A percentile compares a stretch with the other conserved stretches of the same genome.
These are phyloP conservation scores for Boletus sp. DNA, from an alignment of 768 basidiomycete species.

Conservation along the genomic window DNA sequence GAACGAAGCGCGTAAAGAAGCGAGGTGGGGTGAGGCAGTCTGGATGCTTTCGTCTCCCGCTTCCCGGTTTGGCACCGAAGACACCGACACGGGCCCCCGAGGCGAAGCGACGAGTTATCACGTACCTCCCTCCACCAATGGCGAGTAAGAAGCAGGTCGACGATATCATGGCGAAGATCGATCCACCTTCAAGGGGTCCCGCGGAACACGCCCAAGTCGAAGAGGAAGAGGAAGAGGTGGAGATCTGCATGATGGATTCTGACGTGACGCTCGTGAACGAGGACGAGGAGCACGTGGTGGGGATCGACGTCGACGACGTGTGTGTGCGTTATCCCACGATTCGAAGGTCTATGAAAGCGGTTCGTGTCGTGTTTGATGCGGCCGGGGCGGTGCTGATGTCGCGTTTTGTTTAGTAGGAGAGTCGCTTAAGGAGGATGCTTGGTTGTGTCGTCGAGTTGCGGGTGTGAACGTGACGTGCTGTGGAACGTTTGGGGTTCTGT, in stretches of 20 bases:
- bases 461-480: not conserved
- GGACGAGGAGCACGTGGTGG: conserved; percentile 10
- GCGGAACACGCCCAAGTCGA: not conserved
- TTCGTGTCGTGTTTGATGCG: conserved; percentile 5
- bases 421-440: conserved; percentile 7
- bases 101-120: conserved; percentile 24
- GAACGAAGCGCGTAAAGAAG: not conserved
- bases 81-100: not conserved
- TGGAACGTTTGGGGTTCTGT: not conserved
- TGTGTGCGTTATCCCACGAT: conserved; percentile 16
- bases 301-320: conserved; percentile 19
- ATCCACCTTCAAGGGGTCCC: not conserved
- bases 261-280: conserved; percentile 30
- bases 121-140: conserved; percentile 29
- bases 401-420: conserved; percentile 9
- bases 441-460: conserved; percentile 18
- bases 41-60: conserved; percentile 22
- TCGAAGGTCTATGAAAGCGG: conserved; percentile 22
- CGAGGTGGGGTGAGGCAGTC: conserved; percentile 12
- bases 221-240: not conserved
- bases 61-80: not conserved
- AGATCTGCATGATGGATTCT: conserved; percentile 17
- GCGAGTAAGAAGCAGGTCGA: not conserved
- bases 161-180: not conserved
- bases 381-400: not conserved